phyloP scores from a whole-genome alignment of 352 stramenopile genomes.

The Pythium dissimile region DNA sequence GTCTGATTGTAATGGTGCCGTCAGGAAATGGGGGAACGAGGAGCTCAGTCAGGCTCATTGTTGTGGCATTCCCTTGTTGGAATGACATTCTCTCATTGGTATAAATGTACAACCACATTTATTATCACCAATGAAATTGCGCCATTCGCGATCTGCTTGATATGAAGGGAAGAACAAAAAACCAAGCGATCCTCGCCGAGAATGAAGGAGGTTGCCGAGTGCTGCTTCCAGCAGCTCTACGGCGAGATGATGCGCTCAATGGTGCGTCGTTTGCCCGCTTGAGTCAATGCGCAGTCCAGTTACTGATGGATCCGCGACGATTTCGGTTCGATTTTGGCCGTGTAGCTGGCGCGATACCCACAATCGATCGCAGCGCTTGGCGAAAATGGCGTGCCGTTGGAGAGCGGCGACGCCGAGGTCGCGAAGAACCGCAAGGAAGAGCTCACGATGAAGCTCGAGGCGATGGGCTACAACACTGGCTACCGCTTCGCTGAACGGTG shows the following conservation, averaged over 20 bases:
- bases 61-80: slow-evolving; percentile 5
- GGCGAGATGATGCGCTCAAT: slow-evolving; percentile 84
- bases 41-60: not conserved
- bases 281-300: not conserved
- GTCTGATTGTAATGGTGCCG: slow-evolving; percentile 3
- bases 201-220: slow-evolving; percentile 85
- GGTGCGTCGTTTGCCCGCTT: slow-evolving; percentile 36
- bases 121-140: slow-evolving; percentile 6
- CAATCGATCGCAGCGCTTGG: slow-evolving; percentile 29
- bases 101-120: not conserved
- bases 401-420: slow-evolving; percentile 39
- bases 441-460: slow-evolving; percentile 77
- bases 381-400: slow-evolving; percentile 19
- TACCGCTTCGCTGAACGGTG: slow-evolving; percentile 80
- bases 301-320: not conserved
- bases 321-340: too few species aligned
- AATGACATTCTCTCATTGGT: slow-evolving; percentile 11
- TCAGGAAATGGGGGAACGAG: not conserved
- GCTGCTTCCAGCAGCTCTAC: slow-evolving; percentile 87
- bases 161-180: not conserved
- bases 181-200: not conserved
- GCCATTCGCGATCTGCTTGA: not conserved
- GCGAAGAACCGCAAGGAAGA: slow-evolving; percentile 66
- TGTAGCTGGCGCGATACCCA: slow-evolving; percentile 64
- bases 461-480: slow-evolving; percentile 85